phyloP scores from a whole-genome alignment of 345 rosid species.

The Eutrema heterophyllum region DNA sequence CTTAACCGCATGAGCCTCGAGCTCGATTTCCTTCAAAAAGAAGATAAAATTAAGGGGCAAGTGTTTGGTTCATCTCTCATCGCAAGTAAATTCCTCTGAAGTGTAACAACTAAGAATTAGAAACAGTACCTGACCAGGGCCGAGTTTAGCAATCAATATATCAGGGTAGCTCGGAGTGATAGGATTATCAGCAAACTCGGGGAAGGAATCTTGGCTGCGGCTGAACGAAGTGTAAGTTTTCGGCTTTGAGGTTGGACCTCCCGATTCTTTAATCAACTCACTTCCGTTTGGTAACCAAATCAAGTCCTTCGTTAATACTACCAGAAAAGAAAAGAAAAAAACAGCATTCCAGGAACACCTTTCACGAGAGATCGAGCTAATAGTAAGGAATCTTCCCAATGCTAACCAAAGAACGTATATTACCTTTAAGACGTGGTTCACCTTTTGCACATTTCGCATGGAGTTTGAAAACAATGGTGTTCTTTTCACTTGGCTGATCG shows the following conservation, averaged over 20 bases:
- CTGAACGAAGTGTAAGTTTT: constrained; percentile 71
- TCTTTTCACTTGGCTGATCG: constrained; percentile 81
- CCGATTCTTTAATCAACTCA: constrained; percentile 55
- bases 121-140: constrained; percentile 69
- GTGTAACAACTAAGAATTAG: background rate
- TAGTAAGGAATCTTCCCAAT: background rate
- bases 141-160: constrained; percentile 72
- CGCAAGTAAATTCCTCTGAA: background rate
- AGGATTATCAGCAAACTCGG: constrained; percentile 51
- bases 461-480: constrained; percentile 90
- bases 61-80: background rate
- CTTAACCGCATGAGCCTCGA: constrained; percentile 93
- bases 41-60: background rate
- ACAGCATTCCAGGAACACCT: background rate
- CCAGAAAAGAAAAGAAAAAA: background rate
- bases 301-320: constrained; percentile 68
- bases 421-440: constrained; percentile 36
- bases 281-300: constrained; percentile 89
- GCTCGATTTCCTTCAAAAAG: constrained; percentile 70
- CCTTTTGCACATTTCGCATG: constrained; percentile 53
- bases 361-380: background rate
- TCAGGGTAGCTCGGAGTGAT: constrained; percentile 43
- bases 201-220: constrained; percentile 55
- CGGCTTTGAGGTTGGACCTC: constrained; percentile 44
- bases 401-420: background rate